Conservation (phyloP, 2,329 filamentous ascomycete species). For the Colletotrichum lindemuthianum region DNA sequence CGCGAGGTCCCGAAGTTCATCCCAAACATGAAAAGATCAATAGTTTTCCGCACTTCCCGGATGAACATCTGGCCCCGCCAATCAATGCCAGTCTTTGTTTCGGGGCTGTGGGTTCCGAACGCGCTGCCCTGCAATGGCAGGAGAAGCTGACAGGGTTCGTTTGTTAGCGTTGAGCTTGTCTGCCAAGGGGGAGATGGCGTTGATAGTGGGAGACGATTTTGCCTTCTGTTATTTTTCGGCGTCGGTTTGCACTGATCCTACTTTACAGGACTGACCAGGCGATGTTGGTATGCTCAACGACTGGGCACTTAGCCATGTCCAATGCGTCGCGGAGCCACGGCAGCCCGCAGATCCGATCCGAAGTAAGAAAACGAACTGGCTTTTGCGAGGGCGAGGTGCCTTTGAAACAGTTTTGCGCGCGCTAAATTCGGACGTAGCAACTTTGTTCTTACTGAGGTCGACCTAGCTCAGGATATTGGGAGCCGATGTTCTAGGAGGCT, state of each 20-base stretch:
- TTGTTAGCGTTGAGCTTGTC: conserved; percentile 34
- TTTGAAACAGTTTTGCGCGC: conserved; percentile 29
- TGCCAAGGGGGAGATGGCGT: background rate
- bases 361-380: conserved; percentile 4
- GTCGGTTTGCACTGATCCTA: background rate
- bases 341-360: conserved; percentile 2
- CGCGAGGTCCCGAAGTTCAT: conserved; percentile 10
- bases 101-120: background rate
- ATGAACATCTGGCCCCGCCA: background rate
- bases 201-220: background rate
- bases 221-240: background rate
- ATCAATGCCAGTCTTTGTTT: conserved; percentile 2
- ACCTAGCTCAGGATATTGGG: conserved; percentile 26
- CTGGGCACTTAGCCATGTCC: too few relatives aligned
- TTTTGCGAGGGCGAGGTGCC: conserved; percentile 25
- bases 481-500: conserved; percentile 16
- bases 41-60: background rate
- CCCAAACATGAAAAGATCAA: conserved; percentile 17
- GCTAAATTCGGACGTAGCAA: conserved; percentile 8
- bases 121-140: background rate
- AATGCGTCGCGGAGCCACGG: background rate
- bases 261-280: background rate
- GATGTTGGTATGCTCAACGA: conserved; percentile 11
- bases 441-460: conserved; percentile 1
- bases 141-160: background rate